phyloP scores from a whole-genome alignment of 1,284 basidiomycete species.

The Amylostereum chailletii region DNA sequence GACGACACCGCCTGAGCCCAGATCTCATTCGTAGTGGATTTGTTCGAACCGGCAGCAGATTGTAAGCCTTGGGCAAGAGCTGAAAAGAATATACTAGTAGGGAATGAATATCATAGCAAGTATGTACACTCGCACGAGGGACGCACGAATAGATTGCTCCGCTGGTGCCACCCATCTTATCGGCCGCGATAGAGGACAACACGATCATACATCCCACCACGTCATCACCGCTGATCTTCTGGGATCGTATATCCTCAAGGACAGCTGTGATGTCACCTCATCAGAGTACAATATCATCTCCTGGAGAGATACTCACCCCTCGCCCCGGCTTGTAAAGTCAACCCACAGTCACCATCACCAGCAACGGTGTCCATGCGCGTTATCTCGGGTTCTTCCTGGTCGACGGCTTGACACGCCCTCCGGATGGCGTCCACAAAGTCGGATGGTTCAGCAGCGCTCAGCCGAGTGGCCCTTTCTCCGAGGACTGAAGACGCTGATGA shows the following conservation, averaged over 20 bases:
- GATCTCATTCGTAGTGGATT: constrained; percentile 33
- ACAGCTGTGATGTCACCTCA: constrained; percentile 33
- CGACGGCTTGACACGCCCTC: constrained; percentile 62
- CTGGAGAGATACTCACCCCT: constrained; percentile 25
- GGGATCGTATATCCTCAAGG: constrained; percentile 36
- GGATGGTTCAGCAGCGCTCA: constrained; percentile 34
- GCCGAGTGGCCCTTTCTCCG: constrained; percentile 12
- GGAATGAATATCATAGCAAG: neutral
- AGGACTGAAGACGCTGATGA: constrained; percentile 13
- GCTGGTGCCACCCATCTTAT: constrained; percentile 88
- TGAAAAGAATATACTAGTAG: constrained; percentile 75
- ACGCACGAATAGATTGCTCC: constrained; percentile 85
- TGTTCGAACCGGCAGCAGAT: constrained; percentile 21
- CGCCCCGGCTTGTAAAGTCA: constrained; percentile 74
- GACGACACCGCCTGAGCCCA: constrained; percentile 58
- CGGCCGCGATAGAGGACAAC: constrained; percentile 72
- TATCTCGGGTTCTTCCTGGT: constrained; percentile 79
- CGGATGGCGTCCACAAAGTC: constrained; percentile 52
- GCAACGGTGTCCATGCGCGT: constrained; percentile 83
- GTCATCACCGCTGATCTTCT: constrained; percentile 50
- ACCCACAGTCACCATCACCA: constrained; percentile 71
- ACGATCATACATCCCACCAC: constrained; percentile 57
- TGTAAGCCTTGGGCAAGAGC: constrained; percentile 75
- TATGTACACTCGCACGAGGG: neutral
- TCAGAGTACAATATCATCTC: neutral